phyloP scores from a whole-genome alignment of 257 asterid species.

The Solanum microdontum region DNA sequence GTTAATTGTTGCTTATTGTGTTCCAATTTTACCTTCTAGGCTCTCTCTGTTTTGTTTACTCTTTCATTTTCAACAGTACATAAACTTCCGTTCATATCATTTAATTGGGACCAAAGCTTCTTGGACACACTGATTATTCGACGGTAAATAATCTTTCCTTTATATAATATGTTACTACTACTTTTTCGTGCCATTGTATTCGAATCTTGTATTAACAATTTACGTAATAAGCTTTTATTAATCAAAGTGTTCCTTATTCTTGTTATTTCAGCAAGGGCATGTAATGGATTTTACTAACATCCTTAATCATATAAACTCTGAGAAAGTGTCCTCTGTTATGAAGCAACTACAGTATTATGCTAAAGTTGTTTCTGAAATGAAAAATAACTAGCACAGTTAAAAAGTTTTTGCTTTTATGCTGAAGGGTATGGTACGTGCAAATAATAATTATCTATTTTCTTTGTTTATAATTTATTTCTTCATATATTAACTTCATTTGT shows the following conservation, averaged over 20 bases:
- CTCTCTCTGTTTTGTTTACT: too few relatives aligned
- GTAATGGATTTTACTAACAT: conserved; percentile 74
- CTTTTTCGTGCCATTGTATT: not conserved
- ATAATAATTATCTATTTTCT: not conserved
- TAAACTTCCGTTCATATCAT: not conserved
- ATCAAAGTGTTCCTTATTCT: not conserved
- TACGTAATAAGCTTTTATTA: not conserved
- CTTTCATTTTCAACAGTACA: conserved; percentile 17
- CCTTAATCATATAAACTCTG: conserved; percentile 79
- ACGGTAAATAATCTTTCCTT: too few relatives aligned
- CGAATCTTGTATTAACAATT: not conserved
- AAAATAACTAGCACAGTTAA: conserved; percentile 46
- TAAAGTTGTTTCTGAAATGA: conserved; percentile 90
- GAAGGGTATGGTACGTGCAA: conserved; percentile 80
- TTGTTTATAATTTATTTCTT: not conserved
- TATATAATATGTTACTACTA: too few relatives aligned
- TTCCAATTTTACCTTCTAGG: too few relatives aligned
- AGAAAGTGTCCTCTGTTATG: conserved; percentile 69
- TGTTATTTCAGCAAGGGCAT: conserved; percentile 48
- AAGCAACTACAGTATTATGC: conserved; percentile 75
- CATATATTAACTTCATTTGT: not conserved
- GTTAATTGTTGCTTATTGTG: too few relatives aligned
- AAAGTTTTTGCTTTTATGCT: conserved; percentile 76
- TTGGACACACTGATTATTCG: too few relatives aligned
- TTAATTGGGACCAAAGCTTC: not conserved